Evolutionary conservation across 768 basidiomycete species (phyloP).

Genomic region (Strobilomyces dryophilus): DNA sequence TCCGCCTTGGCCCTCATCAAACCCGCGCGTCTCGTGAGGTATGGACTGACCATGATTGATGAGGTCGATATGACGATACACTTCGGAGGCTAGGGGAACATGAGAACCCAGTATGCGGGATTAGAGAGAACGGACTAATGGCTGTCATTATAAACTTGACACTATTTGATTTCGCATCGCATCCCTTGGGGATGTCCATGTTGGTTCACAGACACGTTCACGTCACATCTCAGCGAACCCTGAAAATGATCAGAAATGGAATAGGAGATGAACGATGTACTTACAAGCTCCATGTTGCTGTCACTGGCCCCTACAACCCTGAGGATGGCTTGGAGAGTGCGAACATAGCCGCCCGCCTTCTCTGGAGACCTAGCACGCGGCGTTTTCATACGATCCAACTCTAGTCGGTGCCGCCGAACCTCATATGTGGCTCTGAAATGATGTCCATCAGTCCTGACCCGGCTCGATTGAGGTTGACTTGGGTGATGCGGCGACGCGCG

Average conservation of each 20-base stretch:
- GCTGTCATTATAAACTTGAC: constrained; percentile 61
- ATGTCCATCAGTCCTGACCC: constrained; percentile 93
- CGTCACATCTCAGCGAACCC: constrained; percentile 61
- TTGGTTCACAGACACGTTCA: constrained; percentile 88
- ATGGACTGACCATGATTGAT: constrained; percentile 37
- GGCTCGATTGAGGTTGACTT: constrained; percentile 87
- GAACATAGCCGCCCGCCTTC: constrained; percentile 85
- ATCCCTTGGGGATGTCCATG: constrained; percentile 48
- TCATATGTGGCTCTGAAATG: constrained; percentile 77
- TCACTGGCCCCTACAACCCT: constrained; percentile 85
- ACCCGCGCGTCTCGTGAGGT: constrained; percentile 74
- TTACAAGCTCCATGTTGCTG: constrained; percentile 95
- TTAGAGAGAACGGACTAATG: constrained; percentile 43
- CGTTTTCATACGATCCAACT: no score
- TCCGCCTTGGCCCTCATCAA: constrained; percentile 77
- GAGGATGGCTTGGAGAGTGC: constrained; percentile 74
- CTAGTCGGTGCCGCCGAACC: no score
- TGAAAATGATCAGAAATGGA: not conserved
- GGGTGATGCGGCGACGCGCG: constrained; percentile 45
- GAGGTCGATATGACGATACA: constrained; percentile 59
- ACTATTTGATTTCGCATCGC: constrained; percentile 7
- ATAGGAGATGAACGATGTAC: constrained; percentile 1
- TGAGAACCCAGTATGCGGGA: not conserved
- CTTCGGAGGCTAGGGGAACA: constrained; percentile 62
- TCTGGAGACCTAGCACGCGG: constrained; percentile 58